Percentiles rank a stretch among this genome's conserved stretches.
phyloP scores from a whole-genome alignment of 345 rosid genomes.

The Carallia brachiata region DNA sequence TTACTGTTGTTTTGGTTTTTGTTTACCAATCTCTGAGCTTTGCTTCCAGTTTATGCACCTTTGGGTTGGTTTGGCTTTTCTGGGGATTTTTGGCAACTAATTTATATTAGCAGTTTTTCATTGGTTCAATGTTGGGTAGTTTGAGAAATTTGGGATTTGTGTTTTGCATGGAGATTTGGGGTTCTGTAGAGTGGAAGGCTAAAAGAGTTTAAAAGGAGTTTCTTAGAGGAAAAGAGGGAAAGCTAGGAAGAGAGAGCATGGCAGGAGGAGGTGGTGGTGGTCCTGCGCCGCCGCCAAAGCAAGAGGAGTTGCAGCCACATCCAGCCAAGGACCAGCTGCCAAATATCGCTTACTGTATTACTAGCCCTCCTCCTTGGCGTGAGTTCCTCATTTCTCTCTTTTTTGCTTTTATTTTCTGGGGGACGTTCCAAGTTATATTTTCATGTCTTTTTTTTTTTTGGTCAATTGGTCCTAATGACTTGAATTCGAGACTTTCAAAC shows the following conservation, averaged over 20 bases:
- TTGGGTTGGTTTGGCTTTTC: background rate
- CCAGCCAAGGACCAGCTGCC: constrained; percentile 88
- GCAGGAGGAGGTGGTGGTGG: constrained; percentile 62
- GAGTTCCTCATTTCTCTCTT: constrained; percentile 24
- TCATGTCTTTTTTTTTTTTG: no score
- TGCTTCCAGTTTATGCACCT: background rate
- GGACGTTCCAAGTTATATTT: no score
- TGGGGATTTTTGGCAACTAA: background rate
- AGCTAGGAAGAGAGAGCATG: constrained; percentile 24
- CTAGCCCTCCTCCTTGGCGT: constrained; percentile 99
- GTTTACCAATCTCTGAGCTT: background rate
- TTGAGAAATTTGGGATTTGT: constrained; percentile 22
- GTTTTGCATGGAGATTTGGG: constrained; percentile 29
- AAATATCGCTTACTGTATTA: constrained; percentile 69
- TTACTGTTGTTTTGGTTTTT: background rate
- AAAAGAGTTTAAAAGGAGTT: constrained; percentile 8
- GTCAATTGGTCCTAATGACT: no score
- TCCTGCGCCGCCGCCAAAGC: constrained; percentile 69
- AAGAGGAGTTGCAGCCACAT: constrained; percentile 88
- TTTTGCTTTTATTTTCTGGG: background rate
- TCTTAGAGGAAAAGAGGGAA: background rate
- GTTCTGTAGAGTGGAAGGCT: constrained; percentile 16
- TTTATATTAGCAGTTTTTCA: background rate
- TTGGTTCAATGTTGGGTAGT: constrained; percentile 11
- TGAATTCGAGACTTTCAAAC: no score